phyloP scores from a whole-genome alignment of 345 rosid species.

The Durio zibethinus region DNA sequence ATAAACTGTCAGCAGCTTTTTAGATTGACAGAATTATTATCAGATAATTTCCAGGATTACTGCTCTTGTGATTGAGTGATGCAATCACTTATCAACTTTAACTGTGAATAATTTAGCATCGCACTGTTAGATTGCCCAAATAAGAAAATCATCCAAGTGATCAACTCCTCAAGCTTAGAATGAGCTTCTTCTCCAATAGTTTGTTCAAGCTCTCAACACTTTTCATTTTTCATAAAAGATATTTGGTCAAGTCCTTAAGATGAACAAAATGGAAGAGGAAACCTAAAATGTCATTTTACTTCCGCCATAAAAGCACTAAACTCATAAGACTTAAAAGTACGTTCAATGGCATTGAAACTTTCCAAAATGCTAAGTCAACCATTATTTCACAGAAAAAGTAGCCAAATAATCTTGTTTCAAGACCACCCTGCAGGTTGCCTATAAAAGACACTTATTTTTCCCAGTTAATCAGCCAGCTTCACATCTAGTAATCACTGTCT shows the following conservation, averaged over 20 bases:
- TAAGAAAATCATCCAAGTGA: neutral
- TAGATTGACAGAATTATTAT: too few species aligned
- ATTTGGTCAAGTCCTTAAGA: too few species aligned
- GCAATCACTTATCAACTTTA: neutral
- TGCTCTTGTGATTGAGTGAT: too few species aligned
- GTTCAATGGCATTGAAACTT: neutral
- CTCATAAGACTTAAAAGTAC: neutral
- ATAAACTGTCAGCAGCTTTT: too few species aligned
- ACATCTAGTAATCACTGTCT: neutral
- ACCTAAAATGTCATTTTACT: neutral
- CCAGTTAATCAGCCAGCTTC: neutral
- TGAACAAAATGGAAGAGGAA: too few species aligned
- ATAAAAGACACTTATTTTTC: too few species aligned
- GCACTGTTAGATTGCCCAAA: neutral
- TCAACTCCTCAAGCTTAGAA: neutral
- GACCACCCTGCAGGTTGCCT: neutral
- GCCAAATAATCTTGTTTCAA: neutral
- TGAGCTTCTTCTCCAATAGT: neutral
- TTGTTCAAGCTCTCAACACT: neutral
- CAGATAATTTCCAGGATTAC: too few species aligned
- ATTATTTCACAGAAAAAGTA: neutral
- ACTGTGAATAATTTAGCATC: neutral
- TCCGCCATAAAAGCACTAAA: neutral
- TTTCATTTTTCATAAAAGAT: neutral
- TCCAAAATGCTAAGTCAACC: neutral